Conservation (phyloP, 768 basidiomycete genomes). For the Russula emetica region DNA sequence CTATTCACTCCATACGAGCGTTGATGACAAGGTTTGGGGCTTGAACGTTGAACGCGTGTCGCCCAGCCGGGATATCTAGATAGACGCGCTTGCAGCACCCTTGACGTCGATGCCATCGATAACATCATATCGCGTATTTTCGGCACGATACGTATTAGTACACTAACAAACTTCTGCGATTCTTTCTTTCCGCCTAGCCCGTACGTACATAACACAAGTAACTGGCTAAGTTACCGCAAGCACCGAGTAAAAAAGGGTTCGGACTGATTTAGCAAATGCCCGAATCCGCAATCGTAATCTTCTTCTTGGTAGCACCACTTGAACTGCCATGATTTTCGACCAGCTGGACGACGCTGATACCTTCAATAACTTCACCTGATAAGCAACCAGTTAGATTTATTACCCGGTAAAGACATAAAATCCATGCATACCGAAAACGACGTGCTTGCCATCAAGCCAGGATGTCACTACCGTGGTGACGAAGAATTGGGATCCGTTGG, state of each 20-base stretch:
- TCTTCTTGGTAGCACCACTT: constrained; percentile 41
- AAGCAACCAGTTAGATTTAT: background rate
- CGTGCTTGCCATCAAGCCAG: constrained; percentile 81
- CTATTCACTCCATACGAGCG: background rate
- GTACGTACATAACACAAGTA: constrained; percentile 17
- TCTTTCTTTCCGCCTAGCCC: constrained; percentile 7
- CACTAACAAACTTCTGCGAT: constrained; percentile 8
- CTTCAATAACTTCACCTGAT: constrained; percentile 62
- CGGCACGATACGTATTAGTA: constrained; percentile 6
- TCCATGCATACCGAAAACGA: constrained; percentile 67
- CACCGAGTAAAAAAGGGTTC: no score
- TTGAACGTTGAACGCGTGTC: no score
- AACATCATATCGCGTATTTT: constrained; percentile 1
- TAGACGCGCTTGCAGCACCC: background rate
- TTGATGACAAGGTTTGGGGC: no score
- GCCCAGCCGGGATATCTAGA: background rate
- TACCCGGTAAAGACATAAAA: background rate
- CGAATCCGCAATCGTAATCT: constrained; percentile 50
- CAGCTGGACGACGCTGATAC: constrained; percentile 49
- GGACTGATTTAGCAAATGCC: constrained; percentile 36
- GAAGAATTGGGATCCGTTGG: constrained; percentile 88
- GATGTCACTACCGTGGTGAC: constrained; percentile 74
- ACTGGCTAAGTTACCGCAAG: background rate
- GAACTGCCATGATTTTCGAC: constrained; percentile 42
- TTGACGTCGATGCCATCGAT: constrained; percentile 23